A percentile compares a stretch with the other conserved stretches of the same genome.
Evolutionary conservation across 495 filamentous ascomycete species (phyloP).

Genomic region (Oleoguttula mirabilis): DNA sequence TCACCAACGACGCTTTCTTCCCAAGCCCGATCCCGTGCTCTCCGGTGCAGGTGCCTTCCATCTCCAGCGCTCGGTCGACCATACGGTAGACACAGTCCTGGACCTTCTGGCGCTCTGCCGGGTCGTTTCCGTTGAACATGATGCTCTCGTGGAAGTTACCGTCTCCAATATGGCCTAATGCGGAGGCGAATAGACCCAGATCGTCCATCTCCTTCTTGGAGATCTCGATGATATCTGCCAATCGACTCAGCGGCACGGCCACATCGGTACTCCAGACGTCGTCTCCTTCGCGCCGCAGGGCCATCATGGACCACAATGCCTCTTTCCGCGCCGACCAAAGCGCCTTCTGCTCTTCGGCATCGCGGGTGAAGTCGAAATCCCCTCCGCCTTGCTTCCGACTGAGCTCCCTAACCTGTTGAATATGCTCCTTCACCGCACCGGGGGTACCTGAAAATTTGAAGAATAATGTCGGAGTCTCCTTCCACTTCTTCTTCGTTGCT

Average conservation of each 20-base stretch:
- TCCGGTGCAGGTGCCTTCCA: constrained; percentile 75
- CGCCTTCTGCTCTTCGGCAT: constrained; percentile 52
- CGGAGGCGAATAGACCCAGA: constrained; percentile 71
- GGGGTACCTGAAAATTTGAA: constrained; percentile 75
- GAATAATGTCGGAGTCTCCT: constrained; percentile 67
- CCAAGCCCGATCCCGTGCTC: constrained; percentile 85
- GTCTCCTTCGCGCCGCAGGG: constrained; percentile 48
- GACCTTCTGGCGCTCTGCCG: constrained; percentile 56
- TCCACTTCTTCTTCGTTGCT: constrained; percentile 56
- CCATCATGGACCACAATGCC: constrained; percentile 67
- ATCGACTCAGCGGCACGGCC: constrained; percentile 71
- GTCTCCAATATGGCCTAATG: constrained; percentile 66
- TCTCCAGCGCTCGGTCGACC: constrained; percentile 75
- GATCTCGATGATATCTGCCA: constrained; percentile 82
- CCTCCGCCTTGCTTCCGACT: constrained; percentile 49
- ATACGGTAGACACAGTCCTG: constrained; percentile 75
- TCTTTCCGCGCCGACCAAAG: constrained; percentile 73
- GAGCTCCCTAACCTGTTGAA: constrained; percentile 51
- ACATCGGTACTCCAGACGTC: constrained; percentile 73
- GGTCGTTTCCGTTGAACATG: constrained; percentile 60
- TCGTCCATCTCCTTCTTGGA: constrained; percentile 83
- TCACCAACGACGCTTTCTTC: constrained; percentile 67
- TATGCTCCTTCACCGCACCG: constrained; percentile 54
- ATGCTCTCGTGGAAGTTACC: constrained; percentile 86
- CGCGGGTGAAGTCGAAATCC: constrained; percentile 63